Conservation (phyloP, 345 rosid genomes). For the Camelina hispida region DNA sequence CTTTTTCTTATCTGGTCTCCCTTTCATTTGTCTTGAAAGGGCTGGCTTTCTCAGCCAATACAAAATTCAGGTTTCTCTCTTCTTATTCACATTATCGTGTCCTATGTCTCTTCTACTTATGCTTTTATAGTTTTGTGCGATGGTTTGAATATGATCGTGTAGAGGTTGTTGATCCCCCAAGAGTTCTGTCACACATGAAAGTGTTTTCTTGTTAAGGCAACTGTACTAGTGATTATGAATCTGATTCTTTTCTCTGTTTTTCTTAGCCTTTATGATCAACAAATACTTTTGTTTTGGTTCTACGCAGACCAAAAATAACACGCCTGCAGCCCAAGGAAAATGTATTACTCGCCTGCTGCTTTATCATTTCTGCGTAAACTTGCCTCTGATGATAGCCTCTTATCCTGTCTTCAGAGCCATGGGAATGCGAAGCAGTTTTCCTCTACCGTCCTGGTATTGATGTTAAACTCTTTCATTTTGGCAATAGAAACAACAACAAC, state of each 20-base stretch:
- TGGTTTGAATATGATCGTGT: neutral
- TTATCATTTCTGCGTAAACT: constrained; percentile 87
- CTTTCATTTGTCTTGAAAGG: constrained; percentile 87
- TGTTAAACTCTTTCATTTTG: constrained; percentile 35
- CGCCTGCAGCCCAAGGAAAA: constrained; percentile 88
- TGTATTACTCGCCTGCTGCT: constrained; percentile 80
- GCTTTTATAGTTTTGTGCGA: neutral
- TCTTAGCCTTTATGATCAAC: constrained; percentile 5
- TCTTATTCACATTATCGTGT: neutral
- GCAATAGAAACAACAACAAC: neutral
- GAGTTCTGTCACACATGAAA: neutral
- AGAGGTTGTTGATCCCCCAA: neutral
- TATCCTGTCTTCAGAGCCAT: constrained; percentile 90
- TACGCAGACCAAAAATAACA: constrained; percentile 87
- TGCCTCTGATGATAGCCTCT: constrained; percentile 84
- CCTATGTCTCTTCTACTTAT: neutral
- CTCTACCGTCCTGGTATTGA: constrained; percentile 98
- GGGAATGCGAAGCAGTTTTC: constrained; percentile 95
- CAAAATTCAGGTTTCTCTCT: constrained; percentile 92
- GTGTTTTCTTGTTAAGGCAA: neutral
- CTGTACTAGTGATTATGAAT: constrained; percentile 14
- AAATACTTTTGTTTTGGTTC: constrained; percentile 12
- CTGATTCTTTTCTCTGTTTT: neutral
- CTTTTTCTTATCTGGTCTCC: constrained; percentile 94
- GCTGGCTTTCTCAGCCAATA: constrained; percentile 86